phyloP scores from a whole-genome alignment of 1,139 yeast species.

The Debaryomyces robertsiae region DNA sequence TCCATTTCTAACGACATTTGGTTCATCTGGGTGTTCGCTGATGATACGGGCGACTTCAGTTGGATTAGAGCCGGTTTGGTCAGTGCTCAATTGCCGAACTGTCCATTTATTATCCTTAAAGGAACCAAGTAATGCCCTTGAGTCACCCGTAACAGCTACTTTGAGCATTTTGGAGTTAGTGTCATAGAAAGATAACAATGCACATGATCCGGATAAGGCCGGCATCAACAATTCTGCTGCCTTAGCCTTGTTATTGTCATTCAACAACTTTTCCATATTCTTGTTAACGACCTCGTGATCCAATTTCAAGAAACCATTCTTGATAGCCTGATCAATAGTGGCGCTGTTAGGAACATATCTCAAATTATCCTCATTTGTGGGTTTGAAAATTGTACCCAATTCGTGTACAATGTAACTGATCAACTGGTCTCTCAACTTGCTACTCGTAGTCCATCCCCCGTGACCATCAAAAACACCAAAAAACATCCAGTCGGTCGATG shows the following conservation, averaged over 20 bases:
- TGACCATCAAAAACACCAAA: constrained; percentile 98
- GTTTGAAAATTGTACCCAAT: constrained; percentile 66
- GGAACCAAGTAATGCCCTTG: constrained; percentile 87
- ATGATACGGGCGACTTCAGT: constrained; percentile 84
- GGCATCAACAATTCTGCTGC: constrained; percentile 85
- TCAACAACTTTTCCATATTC: constrained; percentile 68
- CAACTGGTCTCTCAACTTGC: constrained; percentile 77
- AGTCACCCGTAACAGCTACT: constrained; percentile 96
- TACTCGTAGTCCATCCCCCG: constrained; percentile 93
- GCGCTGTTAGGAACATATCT: constrained; percentile 64
- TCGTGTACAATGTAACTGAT: constrained; percentile 78
- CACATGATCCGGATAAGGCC: constrained; percentile 95
- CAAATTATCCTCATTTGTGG: constrained; percentile 51
- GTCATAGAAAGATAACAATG: constrained; percentile 83
- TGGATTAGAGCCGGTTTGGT: constrained; percentile 92
- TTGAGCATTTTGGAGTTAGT: constrained; percentile 69
- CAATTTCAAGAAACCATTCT: constrained; percentile 74
- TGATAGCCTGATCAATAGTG: constrained; percentile 76
- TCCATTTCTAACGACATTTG: constrained; percentile 80
- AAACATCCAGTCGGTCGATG: constrained; percentile 85
- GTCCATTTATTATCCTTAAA: constrained; percentile 77
- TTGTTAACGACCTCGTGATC: constrained; percentile 87
- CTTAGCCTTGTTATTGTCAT: constrained; percentile 56
- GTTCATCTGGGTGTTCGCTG: constrained; percentile 90
- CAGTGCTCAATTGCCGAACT: constrained; percentile 81